These are phyloP conservation scores for Cyphellophora europaea DNA, from an alignment of 2,329 filamentous ascomycete species.

Conservation along the genomic window DNA sequence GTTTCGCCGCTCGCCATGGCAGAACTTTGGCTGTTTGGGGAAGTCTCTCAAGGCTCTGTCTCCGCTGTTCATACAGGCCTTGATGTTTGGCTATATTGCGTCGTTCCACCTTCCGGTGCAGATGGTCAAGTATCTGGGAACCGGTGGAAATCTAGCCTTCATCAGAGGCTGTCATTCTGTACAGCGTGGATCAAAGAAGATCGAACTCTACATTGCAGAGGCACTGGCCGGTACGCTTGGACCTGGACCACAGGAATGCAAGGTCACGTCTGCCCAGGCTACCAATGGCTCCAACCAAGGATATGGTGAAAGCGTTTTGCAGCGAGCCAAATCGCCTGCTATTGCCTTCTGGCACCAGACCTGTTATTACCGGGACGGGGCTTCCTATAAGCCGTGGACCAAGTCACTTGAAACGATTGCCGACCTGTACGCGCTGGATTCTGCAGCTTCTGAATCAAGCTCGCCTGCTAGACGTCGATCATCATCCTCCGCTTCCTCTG, in stretches of 20 bases:
- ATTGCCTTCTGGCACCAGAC: slow-evolving; percentile 42
- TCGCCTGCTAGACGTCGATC: slow-evolving; percentile 14
- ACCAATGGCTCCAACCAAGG: slow-evolving; percentile 19
- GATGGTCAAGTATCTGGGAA: slow-evolving; percentile 34
- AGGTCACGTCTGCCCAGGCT: slow-evolving; percentile 16
- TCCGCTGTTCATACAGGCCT: slow-evolving; percentile 40
- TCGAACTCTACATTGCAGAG: slow-evolving; percentile 32
- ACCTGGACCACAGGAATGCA: slow-evolving; percentile 37
- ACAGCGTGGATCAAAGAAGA: slow-evolving; percentile 25
- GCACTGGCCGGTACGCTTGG: slow-evolving; percentile 43
- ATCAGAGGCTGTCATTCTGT: slow-evolving; percentile 32
- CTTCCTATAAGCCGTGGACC: slow-evolving; percentile 36
- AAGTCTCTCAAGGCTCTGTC: slow-evolving; percentile 33
- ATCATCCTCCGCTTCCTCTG: slow-evolving; percentile 11
- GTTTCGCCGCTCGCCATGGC: slow-evolving; percentile 37
- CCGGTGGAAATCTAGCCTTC: slow-evolving; percentile 41
- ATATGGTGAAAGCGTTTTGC: slow-evolving; percentile 33
- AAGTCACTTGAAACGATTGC: slow-evolving; percentile 43
- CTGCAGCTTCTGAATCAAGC: slow-evolving; percentile 12
- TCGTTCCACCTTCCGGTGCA: slow-evolving; percentile 41
- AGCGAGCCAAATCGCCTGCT: slow-evolving; percentile 26
- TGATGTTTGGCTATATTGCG: slow-evolving; percentile 46
- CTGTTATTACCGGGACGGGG: slow-evolving; percentile 44
- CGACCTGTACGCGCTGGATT: slow-evolving; percentile 35
- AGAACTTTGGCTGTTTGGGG: slow-evolving; percentile 34